Percentiles rank a stretch among this genome's conserved stretches.
phyloP scores from a whole-genome alignment of 805 yeast species.

The Candida arabinofermentans region DNA sequence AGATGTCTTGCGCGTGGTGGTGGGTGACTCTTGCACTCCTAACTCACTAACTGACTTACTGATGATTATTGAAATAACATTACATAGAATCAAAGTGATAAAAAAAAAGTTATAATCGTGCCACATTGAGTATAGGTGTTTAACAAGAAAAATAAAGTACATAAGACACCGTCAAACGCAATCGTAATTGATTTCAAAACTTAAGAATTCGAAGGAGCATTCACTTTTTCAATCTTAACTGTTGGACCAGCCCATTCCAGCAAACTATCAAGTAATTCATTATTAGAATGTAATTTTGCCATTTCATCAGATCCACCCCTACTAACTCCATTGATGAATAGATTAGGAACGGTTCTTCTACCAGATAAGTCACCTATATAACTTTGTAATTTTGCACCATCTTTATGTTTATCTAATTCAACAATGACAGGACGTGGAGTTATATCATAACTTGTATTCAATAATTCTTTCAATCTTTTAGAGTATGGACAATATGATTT shows the following conservation, averaged over 20 bases:
- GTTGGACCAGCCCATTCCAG: constrained; percentile 60
- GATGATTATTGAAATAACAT: too few relatives aligned
- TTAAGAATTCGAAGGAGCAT: constrained; percentile 52
- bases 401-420: constrained; percentile 75
- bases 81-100: too few relatives aligned
- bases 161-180: too few relatives aligned
- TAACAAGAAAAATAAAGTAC: too few relatives aligned
- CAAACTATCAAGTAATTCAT: constrained; percentile 48
- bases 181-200: too few relatives aligned
- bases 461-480: constrained; percentile 60
- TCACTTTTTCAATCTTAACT: constrained; percentile 44
- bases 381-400: constrained; percentile 73
- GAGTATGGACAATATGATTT: constrained; percentile 75
- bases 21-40: too few relatives aligned
- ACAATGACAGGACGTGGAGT: constrained; percentile 70
- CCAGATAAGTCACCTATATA: constrained; percentile 68
- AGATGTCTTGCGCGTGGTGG: too few relatives aligned
- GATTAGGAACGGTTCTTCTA: constrained; percentile 86
- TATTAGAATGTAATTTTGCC: constrained; percentile 52
- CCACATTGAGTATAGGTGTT: too few relatives aligned
- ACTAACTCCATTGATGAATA: constrained; percentile 67
- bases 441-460: constrained; percentile 60
- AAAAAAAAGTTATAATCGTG: too few relatives aligned
- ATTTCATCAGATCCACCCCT: constrained; percentile 92
- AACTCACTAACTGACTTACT: too few relatives aligned